phyloP scores from a whole-genome alignment of 2,329 filamentous ascomycete genomes.

The Ampelomyces quisqualis region DNA sequence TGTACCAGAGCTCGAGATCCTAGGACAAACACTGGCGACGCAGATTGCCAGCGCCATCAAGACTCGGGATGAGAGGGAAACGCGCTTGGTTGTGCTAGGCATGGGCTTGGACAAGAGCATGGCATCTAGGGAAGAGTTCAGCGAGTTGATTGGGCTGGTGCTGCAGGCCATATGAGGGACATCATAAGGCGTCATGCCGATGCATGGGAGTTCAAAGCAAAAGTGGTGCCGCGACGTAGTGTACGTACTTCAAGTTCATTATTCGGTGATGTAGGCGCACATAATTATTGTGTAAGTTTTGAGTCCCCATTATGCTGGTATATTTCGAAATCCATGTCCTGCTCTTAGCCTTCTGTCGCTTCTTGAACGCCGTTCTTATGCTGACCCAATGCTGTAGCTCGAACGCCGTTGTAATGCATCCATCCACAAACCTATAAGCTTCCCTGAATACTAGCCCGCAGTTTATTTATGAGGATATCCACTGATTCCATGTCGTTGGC shows the following conservation, averaged over 20 bases:
- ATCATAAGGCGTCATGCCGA: too few relatives aligned
- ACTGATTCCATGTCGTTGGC: constrained; percentile 85
- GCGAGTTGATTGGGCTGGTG: constrained; percentile 47
- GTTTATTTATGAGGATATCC: constrained; percentile 68
- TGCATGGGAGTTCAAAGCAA: too few relatives aligned
- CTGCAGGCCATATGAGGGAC: constrained; percentile 39
- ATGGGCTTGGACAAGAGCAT: constrained; percentile 57
- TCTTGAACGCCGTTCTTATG: constrained; percentile 17
- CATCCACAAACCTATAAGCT: too few relatives aligned
- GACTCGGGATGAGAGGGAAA: constrained; percentile 66
- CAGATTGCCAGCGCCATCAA: constrained; percentile 82
- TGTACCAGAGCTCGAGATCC: constrained; percentile 72
- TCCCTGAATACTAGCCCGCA: constrained; percentile 45
- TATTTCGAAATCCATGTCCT: not conserved
- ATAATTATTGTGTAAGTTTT: too few relatives aligned
- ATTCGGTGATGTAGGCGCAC: too few relatives aligned
- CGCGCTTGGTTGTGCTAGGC: constrained; percentile 59
- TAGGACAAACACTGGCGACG: constrained; percentile 85
- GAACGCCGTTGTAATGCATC: constrained; percentile 30
- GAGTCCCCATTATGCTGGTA: too few relatives aligned
- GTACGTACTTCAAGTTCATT: not conserved
- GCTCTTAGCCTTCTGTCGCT: not conserved
- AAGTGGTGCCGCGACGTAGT: too few relatives aligned
- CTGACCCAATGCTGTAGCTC: constrained; percentile 21
- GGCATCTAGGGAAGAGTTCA: constrained; percentile 51